Evolutionary conservation across 345 rosid genomes (phyloP), one percentile per base, ranked within the genome.

Genomic region (Salix caprea): DNA sequence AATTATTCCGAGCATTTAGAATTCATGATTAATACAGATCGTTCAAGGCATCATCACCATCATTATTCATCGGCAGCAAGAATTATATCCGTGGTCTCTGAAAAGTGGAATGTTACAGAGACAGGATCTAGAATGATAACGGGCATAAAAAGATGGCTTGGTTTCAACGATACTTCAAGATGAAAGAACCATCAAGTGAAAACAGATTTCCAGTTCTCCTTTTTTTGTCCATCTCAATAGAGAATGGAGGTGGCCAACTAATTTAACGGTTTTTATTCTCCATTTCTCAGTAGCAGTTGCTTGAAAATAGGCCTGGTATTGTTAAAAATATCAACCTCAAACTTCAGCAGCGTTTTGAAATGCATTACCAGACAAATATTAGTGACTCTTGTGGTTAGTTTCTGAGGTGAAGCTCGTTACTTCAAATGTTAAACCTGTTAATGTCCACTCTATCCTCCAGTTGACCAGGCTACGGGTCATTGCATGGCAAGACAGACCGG

Each of bases 121-220:
- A 73, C 26, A 73, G 18, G 46, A 30, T 30, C 74, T 74, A 26
- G 28, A 37, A 42, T 34, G 48, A 72, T 39, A 66, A 54, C 56
- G 76, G 74, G 67, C 50, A 50, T 50, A 52, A n/a, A 19, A 52
- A 72, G 76, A 54, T 80, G 72, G 74, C 79, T 78, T 82, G 65
- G 73, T 69, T 74, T 78, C 81, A 23, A 82, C 82, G 86, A 74
- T 76, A 65, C 83, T 80, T 80, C 69, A 67, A 76, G n/a, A 56
- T 54, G 66, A 80, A 77, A 80, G 58, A 36, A 39, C 26, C 34
- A 69, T 36, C 61, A 24, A 58, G 65, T 14, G 56, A 34, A 46
- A 34, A 46, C 6, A 13, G 50, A 77, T 62, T 16, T 28, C 30
- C 23, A 67, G 7, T 14, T 14, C 72, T 26, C 32, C 34, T 70